phyloP scores from a whole-genome alignment of 192 early-diverging fungal species.

The Umbelopsis vinacea region DNA sequence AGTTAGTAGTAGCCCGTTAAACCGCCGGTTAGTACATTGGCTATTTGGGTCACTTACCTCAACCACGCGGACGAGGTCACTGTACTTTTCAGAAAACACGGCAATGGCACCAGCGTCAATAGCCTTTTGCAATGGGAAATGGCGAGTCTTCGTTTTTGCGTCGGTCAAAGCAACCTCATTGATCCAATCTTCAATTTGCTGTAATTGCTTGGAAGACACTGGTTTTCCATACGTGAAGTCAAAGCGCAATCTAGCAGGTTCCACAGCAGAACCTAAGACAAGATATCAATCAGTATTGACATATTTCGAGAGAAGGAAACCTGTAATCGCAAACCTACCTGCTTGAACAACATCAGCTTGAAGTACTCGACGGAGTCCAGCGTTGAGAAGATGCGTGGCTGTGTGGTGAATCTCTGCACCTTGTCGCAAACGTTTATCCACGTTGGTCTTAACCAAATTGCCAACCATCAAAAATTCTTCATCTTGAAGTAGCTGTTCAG shows the following conservation, averaged over 20 bases:
- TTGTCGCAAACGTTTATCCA: slow-evolving; percentile 46
- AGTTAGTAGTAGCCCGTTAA: neutral
- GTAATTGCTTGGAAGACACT: slow-evolving; percentile 44
- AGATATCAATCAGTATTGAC: neutral
- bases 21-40: neutral
- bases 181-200: slow-evolving; percentile 55
- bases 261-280: slow-evolving; percentile 51
- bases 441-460: slow-evolving; percentile 42
- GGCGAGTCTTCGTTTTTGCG: slow-evolving; percentile 34
- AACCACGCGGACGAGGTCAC: slow-evolving; percentile 56
- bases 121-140: slow-evolving; percentile 52
- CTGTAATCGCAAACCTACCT: slow-evolving; percentile 28
- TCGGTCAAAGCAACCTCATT: slow-evolving; percentile 47
- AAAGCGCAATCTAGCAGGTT: slow-evolving; percentile 54
- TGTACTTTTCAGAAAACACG: slow-evolving; percentile 61
- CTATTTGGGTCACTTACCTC: slow-evolving; percentile 44
- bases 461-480: slow-evolving; percentile 44
- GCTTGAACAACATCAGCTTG: slow-evolving; percentile 56
- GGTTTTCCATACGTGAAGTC: slow-evolving; percentile 62
- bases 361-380: slow-evolving; percentile 51
- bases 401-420: slow-evolving; percentile 59
- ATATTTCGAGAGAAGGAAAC: neutral
- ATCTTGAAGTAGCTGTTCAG: slow-evolving; percentile 34
- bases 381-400: slow-evolving; percentile 62
- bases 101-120: slow-evolving; percentile 56